These are phyloP conservation scores for Sclerotinia nivalis DNA, from an alignment of 2,329 filamentous ascomycete species.

Conservation along the genomic window DNA sequence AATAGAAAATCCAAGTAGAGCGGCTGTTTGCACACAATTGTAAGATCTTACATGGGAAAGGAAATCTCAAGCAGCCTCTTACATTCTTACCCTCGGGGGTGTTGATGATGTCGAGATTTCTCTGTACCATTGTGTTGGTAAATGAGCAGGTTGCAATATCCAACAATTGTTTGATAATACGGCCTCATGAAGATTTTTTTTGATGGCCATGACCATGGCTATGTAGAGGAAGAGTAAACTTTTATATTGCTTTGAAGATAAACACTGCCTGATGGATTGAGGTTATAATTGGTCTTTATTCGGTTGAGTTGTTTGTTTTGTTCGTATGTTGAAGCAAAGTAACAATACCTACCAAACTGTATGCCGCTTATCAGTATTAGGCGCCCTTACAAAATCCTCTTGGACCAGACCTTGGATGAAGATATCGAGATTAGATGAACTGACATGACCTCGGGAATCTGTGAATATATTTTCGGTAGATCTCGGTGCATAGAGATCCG, in stretches of 20 bases:
- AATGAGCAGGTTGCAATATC: neutral
- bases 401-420: neutral
- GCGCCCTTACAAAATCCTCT: neutral
- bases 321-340: neutral
- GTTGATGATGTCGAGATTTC: neutral
- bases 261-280: conserved; percentile 4
- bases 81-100: neutral
- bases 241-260: conserved; percentile 8
- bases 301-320: conserved; percentile 10
- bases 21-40: conserved; percentile 4
- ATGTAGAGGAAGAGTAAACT: neutral
- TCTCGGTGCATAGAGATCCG: neutral
- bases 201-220: conserved; percentile 12
- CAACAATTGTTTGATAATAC: conserved; percentile 1
- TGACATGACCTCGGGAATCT: neutral
- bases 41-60: neutral
- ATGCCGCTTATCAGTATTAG: conserved; percentile 6
- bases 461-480: neutral
- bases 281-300: neutral
- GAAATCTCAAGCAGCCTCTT: neutral
- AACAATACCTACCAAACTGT: neutral
- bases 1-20: neutral
- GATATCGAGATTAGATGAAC: conserved; percentile 8
- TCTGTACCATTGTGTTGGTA: neutral
- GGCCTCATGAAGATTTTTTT: neutral